Evolutionary conservation across 129 eudicot genomes (phyloP).

Genomic region (Ambrosia artemisiifolia): DNA sequence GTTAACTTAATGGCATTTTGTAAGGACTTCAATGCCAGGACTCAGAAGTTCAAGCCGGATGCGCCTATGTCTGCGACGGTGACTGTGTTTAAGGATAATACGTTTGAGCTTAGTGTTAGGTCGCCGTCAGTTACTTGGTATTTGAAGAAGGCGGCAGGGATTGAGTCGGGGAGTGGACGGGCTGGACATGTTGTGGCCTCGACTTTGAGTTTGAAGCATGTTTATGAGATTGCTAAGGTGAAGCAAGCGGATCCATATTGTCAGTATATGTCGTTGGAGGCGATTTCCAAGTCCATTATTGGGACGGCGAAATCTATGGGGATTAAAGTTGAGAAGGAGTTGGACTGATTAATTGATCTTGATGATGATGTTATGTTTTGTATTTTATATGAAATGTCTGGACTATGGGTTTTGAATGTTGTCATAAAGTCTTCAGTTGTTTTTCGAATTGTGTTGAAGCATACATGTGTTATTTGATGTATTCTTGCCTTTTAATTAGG

Average conservation of each 20-base stretch:
- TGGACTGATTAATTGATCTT: neutral
- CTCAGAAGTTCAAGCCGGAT: constrained; percentile 6
- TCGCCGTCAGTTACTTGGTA: constrained; percentile 7
- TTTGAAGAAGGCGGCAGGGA: constrained; percentile 7
- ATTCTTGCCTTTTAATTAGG: neutral
- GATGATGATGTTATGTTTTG: neutral
- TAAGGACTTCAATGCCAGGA: constrained; percentile 13
- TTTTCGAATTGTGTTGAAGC: neutral
- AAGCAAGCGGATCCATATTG: constrained; percentile 10
- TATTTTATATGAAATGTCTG: neutral
- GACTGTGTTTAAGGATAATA: neutral
- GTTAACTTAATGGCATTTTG: constrained; percentile 12
- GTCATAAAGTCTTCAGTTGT: neutral
- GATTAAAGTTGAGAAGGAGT: constrained; percentile 8
- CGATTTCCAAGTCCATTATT: constrained; percentile 3
- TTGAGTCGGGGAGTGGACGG: constrained; percentile 8
- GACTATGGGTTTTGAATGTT: neutral
- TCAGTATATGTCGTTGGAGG: constrained; percentile 16
- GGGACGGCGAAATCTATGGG: constrained; percentile 8
- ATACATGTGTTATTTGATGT: neutral
- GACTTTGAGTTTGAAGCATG: neutral
- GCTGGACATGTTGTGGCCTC: constrained; percentile 5
- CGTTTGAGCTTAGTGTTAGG: constrained; percentile 8
- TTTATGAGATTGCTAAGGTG: constrained; percentile 9
- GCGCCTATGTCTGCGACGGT: constrained; percentile 10